Conservation (phyloP, 192 early-diverging fungal species). For the Pilaira anomala region DNA sequence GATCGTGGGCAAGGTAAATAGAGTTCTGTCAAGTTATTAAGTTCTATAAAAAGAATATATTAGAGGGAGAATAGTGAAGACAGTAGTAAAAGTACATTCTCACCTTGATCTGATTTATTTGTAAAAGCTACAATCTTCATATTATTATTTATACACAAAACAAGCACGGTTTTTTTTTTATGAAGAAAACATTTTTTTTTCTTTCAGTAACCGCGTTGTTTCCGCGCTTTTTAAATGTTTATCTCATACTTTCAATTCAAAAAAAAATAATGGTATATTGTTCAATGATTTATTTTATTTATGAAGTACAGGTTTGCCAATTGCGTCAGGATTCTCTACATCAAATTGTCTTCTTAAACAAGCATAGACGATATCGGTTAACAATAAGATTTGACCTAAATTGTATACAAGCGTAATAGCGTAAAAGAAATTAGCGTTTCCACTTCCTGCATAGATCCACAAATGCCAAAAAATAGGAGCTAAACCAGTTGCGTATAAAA, state of each 20-base stretch:
- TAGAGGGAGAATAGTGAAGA: no score
- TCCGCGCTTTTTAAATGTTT: no score
- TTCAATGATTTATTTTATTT: conserved; percentile 12
- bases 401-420: conserved; percentile 93
- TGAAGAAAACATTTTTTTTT: no score
- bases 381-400: conserved; percentile 78
- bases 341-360: conserved; percentile 80
- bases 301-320: conserved; percentile 48
- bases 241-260: no score
- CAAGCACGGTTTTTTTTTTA: no score
- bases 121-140: no score
- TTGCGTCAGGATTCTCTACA: conserved; percentile 49
- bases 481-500: conserved; percentile 72
- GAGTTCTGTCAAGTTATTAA: conserved; percentile 5
- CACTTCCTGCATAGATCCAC: conserved; percentile 94
- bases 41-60: background rate
- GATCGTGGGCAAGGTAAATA: conserved; percentile 17
- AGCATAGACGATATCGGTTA: conserved; percentile 84
- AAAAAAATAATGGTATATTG: no score
- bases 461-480: conserved; percentile 90
- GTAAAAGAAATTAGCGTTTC: conserved; percentile 98
- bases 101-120: no score
- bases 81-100: no score
- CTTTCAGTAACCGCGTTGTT: no score
- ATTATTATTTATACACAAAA: no score